phyloP scores from a whole-genome alignment of 768 basidiomycete species.

The Termitomyces bulborhizus region DNA sequence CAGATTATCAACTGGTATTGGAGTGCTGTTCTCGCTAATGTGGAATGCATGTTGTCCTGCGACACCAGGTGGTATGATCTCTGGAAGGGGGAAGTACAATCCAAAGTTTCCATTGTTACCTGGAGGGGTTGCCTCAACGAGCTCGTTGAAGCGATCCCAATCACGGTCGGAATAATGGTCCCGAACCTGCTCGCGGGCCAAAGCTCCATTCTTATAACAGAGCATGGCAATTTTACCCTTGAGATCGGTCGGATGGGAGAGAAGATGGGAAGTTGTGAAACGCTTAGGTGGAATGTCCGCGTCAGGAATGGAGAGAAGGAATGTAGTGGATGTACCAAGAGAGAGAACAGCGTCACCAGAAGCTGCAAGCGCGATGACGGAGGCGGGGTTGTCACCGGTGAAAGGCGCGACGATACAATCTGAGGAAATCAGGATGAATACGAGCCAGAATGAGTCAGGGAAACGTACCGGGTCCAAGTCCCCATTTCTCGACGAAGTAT shows the following conservation, averaged over 20 bases:
- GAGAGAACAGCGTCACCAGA: conserved; percentile 83
- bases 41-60: conserved; percentile 66
- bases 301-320: conserved; percentile 72
- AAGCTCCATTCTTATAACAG: conserved; percentile 85
- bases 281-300: conserved; percentile 57
- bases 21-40: conserved; percentile 14
- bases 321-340: conserved; percentile 84
- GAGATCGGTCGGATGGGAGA: conserved; percentile 59
- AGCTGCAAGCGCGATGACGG: conserved; percentile 65
- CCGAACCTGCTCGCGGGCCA: conserved; percentile 73
- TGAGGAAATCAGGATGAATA: conserved; percentile 15
- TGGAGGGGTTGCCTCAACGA: conserved; percentile 45
- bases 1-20: conserved; percentile 27
- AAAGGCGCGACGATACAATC: conserved; percentile 80
- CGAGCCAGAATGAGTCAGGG: neutral
- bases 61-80: conserved; percentile 82
- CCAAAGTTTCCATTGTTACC: conserved; percentile 60
- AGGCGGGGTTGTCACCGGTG: conserved; percentile 88
- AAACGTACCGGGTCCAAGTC: conserved; percentile 55
- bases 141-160: conserved; percentile 68
- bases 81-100: conserved; percentile 78
- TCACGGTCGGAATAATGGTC: conserved; percentile 52
- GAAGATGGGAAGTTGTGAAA: conserved; percentile 69
- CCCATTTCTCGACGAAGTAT: conserved; percentile 76
- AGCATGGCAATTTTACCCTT: conserved; percentile 82